Evolutionary conservation across 2,329 filamentous ascomycete species (phyloP), one percentile per base, ranked within the genome.

Genomic region (Fusarium pseudograminearum): DNA sequence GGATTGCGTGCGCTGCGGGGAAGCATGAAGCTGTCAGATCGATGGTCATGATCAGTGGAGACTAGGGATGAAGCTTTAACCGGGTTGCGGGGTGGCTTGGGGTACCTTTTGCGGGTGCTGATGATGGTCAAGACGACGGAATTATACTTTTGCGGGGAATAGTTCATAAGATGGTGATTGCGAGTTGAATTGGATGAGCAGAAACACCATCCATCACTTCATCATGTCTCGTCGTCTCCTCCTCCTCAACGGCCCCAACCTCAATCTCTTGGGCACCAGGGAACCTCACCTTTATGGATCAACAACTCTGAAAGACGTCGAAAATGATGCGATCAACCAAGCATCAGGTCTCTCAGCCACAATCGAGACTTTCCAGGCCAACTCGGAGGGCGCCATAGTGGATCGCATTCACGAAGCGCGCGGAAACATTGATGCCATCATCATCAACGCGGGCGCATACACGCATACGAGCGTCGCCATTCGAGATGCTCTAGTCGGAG

Each of bases 201-300:
- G 28, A 31, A 50, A 36, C 40, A 57, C 14, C 28, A 22, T 24
- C 33, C 24, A 46, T 36, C 16, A 24, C 59, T 52, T 47, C 30
- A 69, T 36, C 64, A 82, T 82, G 78, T 62, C 79, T 33, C 80
- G 78, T 60, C 78, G 74, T 56, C 89, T 93, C 76, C 89, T 93
- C 72, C 84, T 93, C 70, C 89, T 94, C 82, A 93, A 93, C 79
- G 91, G 92, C n/a, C 91, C 91, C 33, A 94, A 94, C 78, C 89
- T 94, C 73, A 94, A 94, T 80, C 89, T 94, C 51, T 86, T 94
- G 31, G 92, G 92, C 36, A 90, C 87, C 15, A 86, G 92, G 24
- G 91, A 95, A 77, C 91, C 92, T 18, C 81, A 88, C 30, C 85
- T 93, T 73, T 94, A 94, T 81, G 92, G 92, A 75, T 84, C 82